phyloP scores from a whole-genome alignment of 2,329 filamentous ascomycete genomes.

The Seiridium unicorne region DNA sequence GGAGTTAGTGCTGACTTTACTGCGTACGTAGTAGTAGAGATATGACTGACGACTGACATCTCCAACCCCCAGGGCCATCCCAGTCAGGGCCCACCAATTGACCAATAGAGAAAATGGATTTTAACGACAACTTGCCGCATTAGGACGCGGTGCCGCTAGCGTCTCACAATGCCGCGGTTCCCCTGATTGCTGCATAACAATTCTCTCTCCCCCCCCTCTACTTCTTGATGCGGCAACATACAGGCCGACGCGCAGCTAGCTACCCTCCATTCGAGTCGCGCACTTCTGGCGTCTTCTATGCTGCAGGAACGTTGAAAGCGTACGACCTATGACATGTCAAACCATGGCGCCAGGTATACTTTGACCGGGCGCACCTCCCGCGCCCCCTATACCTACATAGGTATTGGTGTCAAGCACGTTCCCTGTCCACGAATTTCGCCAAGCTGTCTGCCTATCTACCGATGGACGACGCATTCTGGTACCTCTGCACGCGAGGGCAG shows the following conservation, averaged over 20 bases:
- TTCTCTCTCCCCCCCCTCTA: neutral
- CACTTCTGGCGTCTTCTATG: too few species aligned
- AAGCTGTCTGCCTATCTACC: neutral
- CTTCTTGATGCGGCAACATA: neutral
- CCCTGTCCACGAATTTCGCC: too few species aligned
- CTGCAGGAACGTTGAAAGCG: too few species aligned
- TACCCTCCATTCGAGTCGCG: neutral
- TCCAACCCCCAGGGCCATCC: neutral
- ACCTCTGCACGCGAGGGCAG: neutral
- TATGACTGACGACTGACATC: neutral
- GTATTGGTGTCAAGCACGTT: too few species aligned
- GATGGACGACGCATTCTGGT: neutral
- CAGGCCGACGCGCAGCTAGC: neutral
- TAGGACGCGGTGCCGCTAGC: neutral
- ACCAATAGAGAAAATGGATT: neutral
- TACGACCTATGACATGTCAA: too few species aligned
- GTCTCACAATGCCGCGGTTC: neutral
- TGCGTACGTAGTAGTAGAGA: too few species aligned
- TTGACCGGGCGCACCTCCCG: too few species aligned
- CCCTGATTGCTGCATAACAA: constrained; percentile 1
- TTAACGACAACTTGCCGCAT: constrained; percentile 2
- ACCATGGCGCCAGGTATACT: too few species aligned
- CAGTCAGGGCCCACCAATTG: neutral
- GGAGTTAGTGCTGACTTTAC: neutral
- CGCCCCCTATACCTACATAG: too few species aligned